phyloP scores from a whole-genome alignment of 352 stramenopile genomes.

The Globisporangium canariense region DNA sequence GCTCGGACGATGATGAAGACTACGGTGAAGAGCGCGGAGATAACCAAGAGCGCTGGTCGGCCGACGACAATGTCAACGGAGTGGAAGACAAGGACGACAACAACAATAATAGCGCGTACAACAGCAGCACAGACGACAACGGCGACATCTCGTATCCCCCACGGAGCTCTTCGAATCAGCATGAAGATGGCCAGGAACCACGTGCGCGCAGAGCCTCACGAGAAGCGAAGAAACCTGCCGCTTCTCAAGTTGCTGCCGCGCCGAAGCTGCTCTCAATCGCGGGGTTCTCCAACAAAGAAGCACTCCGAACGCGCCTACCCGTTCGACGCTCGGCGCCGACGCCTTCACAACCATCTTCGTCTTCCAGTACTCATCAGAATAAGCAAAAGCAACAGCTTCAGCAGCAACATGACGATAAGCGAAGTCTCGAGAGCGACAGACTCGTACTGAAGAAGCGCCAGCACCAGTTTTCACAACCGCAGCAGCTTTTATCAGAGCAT shows the following conservation, averaged over 20 bases:
- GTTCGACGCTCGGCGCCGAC: not conserved
- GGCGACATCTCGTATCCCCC: not conserved
- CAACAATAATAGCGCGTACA: not conserved
- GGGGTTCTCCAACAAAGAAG: conserved; percentile 21
- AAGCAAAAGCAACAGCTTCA: not conserved
- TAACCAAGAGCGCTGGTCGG: not conserved
- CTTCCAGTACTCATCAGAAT: not conserved
- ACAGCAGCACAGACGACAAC: not conserved
- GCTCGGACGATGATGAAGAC: conserved; percentile 30
- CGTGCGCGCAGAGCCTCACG: not conserved
- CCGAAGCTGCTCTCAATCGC: conserved; percentile 18
- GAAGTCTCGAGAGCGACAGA: not conserved
- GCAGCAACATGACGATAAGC: conserved; percentile 11
- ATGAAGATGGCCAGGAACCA: not conserved
- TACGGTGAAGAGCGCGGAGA: conserved; percentile 12
- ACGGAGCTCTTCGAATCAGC: not conserved
- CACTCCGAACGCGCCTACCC: conserved; percentile 14
- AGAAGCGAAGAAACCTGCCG: conserved; percentile 2
- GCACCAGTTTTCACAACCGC: not conserved
- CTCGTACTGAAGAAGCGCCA: conserved; percentile 12
- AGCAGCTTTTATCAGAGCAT: conserved; percentile 18
- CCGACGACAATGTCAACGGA: not conserved
- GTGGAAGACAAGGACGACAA: not conserved
- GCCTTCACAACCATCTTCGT: conserved; percentile 1
- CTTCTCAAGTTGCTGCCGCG: not conserved